Evolutionary conservation across 768 basidiomycete genomes (phyloP).

Genomic region (Lentinula raphanica): DNA sequence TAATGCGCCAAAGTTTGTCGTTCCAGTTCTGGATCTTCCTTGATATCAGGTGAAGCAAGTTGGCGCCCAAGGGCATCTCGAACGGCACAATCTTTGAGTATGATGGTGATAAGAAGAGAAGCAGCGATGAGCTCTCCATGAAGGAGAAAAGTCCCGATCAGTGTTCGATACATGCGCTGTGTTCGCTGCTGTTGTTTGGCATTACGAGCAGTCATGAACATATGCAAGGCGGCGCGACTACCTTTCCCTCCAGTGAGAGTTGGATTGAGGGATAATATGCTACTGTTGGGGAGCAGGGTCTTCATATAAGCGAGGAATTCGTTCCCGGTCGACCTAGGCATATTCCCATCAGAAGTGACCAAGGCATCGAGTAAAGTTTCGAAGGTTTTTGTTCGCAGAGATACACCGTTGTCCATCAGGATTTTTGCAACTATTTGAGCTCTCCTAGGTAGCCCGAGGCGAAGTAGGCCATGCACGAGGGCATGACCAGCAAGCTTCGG

Average conservation of each 20-base stretch:
- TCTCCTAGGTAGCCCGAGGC: constrained; percentile 39
- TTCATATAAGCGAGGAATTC: not conserved
- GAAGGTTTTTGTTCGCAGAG: constrained; percentile 45
- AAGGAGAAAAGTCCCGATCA: constrained; percentile 40
- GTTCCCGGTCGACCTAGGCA: constrained; percentile 5
- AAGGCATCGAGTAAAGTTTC: constrained; percentile 34
- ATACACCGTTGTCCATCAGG: constrained; percentile 52
- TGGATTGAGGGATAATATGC: constrained; percentile 12
- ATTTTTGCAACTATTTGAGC: constrained; percentile 44
- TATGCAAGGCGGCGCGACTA: not conserved
- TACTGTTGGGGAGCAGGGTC: constrained; percentile 10
- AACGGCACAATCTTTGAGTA: constrained; percentile 44
- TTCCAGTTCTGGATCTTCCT: not conserved
- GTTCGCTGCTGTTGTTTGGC: constrained; percentile 19
- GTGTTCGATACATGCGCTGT: constrained; percentile 35
- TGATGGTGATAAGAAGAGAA: constrained; percentile 41
- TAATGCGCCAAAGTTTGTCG: not conserved
- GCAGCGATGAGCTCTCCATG: constrained; percentile 54
- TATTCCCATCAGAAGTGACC: constrained; percentile 7
- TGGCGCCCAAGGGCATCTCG: constrained; percentile 21
- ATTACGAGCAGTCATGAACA: constrained; percentile 1
- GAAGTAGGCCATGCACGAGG: constrained; percentile 61
- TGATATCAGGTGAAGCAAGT: constrained; percentile 6
- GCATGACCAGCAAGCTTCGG: constrained; percentile 58
- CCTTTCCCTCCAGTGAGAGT: not conserved